These are phyloP conservation scores for Magnaporthales sp. DNA, from an alignment of 2,329 filamentous ascomycete genomes.

Conservation along the genomic window DNA sequence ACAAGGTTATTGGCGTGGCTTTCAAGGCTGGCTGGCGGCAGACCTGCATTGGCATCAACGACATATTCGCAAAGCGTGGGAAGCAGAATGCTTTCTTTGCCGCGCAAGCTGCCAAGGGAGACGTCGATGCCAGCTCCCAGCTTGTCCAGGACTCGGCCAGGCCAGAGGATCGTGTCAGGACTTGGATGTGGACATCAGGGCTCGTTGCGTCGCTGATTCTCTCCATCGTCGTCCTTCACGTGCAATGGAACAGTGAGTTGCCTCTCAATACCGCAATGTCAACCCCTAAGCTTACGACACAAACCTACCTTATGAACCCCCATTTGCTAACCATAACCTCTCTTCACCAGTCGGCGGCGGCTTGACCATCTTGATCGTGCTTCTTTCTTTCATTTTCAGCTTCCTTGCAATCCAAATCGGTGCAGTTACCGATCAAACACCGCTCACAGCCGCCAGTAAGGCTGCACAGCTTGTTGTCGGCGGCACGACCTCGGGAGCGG, in stretches of 20 bases:
- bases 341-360: slow-evolving; percentile 39
- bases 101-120: slow-evolving; percentile 20
- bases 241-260: slow-evolving; percentile 38
- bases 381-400: slow-evolving; percentile 52
- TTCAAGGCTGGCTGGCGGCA: slow-evolving; percentile 39
- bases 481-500: slow-evolving; percentile 48
- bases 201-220: slow-evolving; percentile 38
- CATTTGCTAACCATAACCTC: slow-evolving; percentile 18
- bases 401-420: slow-evolving; percentile 54
- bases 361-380: slow-evolving; percentile 43
- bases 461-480: slow-evolving; percentile 61
- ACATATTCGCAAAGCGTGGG: slow-evolving; percentile 26
- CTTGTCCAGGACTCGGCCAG: slow-evolving; percentile 34
- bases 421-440: slow-evolving; percentile 52
- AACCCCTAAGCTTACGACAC: no score
- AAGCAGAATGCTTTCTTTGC: slow-evolving; percentile 33
- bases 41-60: slow-evolving; percentile 31
- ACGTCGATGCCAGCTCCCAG: slow-evolving; percentile 18
- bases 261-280: not conserved
- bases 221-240: slow-evolving; percentile 39
- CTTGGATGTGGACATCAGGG: slow-evolving; percentile 43
- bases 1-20: slow-evolving; percentile 27
- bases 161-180: slow-evolving; percentile 36
- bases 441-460: slow-evolving; percentile 58
- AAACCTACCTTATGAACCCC: no score